phyloP scores from a whole-genome alignment of 176 grass and related monocot genomes.

The Aegilops bicornis region DNA sequence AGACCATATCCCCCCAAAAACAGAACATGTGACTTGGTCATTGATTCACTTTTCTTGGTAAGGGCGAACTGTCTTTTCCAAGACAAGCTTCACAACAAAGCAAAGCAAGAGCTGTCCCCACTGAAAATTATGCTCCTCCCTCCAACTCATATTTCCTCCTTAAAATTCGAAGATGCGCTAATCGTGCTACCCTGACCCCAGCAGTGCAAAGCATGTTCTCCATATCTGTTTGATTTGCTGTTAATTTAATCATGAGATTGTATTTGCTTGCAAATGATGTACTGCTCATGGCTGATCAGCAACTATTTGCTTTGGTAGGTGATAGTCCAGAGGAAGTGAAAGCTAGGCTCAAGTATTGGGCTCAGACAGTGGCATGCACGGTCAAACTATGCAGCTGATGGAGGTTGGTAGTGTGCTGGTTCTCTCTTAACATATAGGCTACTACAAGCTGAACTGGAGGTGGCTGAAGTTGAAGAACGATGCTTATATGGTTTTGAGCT shows the following conservation, averaged over 20 bases:
- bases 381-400: slow-evolving; percentile 74
- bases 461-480: slow-evolving; percentile 17
- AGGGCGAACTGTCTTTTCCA: slow-evolving; percentile 31
- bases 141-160: slow-evolving; percentile 27
- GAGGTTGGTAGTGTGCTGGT: not conserved
- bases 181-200: slow-evolving; percentile 22
- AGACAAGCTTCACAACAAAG: slow-evolving; percentile 42
- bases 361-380: slow-evolving; percentile 83
- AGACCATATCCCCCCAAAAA: not conserved
- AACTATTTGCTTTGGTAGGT: slow-evolving; percentile 36
- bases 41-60: slow-evolving; percentile 25
- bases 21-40: slow-evolving; percentile 14
- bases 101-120: slow-evolving; percentile 49
- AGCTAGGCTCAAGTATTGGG: slow-evolving; percentile 84
- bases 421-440: slow-evolving; percentile 6
- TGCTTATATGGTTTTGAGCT: slow-evolving; percentile 23
- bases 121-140: slow-evolving; percentile 24
- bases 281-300: slow-evolving; percentile 26
- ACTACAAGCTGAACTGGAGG: slow-evolving; percentile 29
- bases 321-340: slow-evolving; percentile 81
- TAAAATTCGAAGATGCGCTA: not conserved
- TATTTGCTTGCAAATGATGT: not conserved
- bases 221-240: not conserved
- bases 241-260: not conserved
- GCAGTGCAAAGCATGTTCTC: not conserved